Base-by-base conservation (phyloP, 2,329 filamentous ascomycete species). In the Curvularia sp. region DNA sequence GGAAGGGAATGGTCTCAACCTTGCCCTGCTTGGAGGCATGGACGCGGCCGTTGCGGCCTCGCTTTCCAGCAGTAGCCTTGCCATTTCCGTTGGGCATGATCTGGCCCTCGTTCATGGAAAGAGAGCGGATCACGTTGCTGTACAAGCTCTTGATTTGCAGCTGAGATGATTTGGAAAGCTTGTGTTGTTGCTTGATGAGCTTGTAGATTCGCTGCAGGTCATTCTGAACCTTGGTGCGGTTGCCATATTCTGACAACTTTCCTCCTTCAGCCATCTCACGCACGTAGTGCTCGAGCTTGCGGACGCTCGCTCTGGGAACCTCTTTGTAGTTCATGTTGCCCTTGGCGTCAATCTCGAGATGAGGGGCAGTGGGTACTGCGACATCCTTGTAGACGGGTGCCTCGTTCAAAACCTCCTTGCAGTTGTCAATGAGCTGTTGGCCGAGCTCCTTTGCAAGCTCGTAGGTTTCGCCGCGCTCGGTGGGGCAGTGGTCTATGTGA, bases 211-310 rank as follows among this genome's bases (percentile, higher is more conserved):
- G 91, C 74, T 91, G 89, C 42, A 99, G 85, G 75, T 98, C 95
- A 74, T 93, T 96, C 80, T 98, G 95, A 33, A 99, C 95, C 85
- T 98, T 99, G 65, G 93, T 95, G 43, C 95, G 89, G 82, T 97
- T 98, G 75, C 94, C 95, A 77, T 99, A 99, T 78, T 99, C 95
- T 30, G 94, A 97, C 70, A 99, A 96, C 81, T 97, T 98, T 74
- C 95, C 95, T 63, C 95, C 95, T 69, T 97, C 93, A 9, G 94
- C 94, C 95, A 99, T 98, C 78, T 98, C 93, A 75, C 92, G 92
- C 49, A 99, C 95, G 72, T 99, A 99, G 78, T 98, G 94, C 81
- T 99, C 95, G 44, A 99, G 86, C 82, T 99, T 99, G 70, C 95
- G 90, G 77, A 94, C 95, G 76, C 92, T 96, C 33, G 91, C 84